Evolutionary conservation across 129 eudicot genomes (phyloP).

Genomic region (Tagetes erecta): DNA sequence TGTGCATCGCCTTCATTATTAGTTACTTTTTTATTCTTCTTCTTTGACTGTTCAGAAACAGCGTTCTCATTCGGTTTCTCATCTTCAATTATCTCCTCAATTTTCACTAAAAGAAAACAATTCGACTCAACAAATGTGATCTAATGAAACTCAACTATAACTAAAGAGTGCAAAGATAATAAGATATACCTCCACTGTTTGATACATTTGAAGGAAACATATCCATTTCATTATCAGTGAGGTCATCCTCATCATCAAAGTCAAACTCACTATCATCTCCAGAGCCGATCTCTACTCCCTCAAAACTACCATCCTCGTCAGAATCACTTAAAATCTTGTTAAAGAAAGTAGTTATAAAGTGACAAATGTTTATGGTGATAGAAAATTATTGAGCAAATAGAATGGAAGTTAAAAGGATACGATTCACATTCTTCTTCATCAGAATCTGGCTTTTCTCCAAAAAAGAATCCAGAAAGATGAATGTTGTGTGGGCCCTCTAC

Average conservation of each 20-base stretch:
- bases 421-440: constrained; percentile 47
- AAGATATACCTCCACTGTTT: constrained; percentile 36
- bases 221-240: constrained; percentile 43
- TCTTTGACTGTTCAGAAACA: constrained; percentile 45
- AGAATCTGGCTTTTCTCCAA: constrained; percentile 48
- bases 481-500: constrained; percentile 75
- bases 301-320: constrained; percentile 42
- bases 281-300: constrained; percentile 35
- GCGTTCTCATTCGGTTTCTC: constrained; percentile 53
- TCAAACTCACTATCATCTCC: constrained; percentile 41
- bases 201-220: constrained; percentile 48
- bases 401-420: constrained; percentile 63
- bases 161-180: neutral
- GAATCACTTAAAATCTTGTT: constrained; percentile 52
- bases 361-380: neutral
- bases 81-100: constrained; percentile 88
- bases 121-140: neutral
- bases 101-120: constrained; percentile 54
- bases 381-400: neutral
- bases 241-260: constrained; percentile 52
- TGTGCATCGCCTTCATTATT: constrained; percentile 31
- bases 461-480: constrained; percentile 90
- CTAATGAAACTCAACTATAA: neutral
- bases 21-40: constrained; percentile 40
- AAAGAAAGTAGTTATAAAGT: constrained; percentile 35